These are phyloP conservation scores for Aspergillus coremiiformis DNA, from an alignment of 495 filamentous ascomycete genomes.

Conservation along the genomic window DNA sequence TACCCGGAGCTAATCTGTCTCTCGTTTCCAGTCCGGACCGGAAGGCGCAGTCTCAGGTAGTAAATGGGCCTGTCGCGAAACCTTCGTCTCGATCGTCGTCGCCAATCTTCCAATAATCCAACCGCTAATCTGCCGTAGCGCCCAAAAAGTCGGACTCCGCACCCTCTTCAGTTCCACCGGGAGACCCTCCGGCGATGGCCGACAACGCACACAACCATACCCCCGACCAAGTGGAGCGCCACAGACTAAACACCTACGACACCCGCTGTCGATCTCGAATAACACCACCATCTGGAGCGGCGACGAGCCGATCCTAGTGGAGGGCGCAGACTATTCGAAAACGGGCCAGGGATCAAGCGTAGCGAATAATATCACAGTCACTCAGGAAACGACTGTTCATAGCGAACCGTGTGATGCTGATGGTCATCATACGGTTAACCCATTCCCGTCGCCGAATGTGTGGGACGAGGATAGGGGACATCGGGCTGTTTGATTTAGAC, in stretches of 20 bases:
- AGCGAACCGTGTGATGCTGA: conserved; percentile 15
- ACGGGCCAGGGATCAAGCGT: background rate
- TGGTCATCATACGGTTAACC: background rate
- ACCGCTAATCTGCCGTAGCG: conserved; percentile 35
- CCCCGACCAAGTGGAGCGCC: conserved; percentile 15
- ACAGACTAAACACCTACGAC: background rate
- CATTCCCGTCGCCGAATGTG: background rate
- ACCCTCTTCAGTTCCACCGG: conserved; percentile 22
- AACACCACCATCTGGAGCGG: conserved; percentile 21
- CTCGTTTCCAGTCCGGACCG: conserved; percentile 9
- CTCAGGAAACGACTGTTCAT: conserved; percentile 25
- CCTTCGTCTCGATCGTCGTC: conserved; percentile 48
- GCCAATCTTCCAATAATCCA: conserved; percentile 52
- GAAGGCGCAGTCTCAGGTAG: conserved; percentile 39
- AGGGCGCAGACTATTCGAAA: background rate
- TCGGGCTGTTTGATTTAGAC: background rate
- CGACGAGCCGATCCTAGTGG: conserved; percentile 24
- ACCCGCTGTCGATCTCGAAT: background rate
- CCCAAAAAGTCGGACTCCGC: conserved; percentile 25
- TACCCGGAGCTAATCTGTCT: background rate
- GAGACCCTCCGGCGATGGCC: conserved; percentile 6
- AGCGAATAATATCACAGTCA: conserved; percentile 24
- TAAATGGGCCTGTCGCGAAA: conserved; percentile 52
- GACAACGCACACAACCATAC: conserved; percentile 7
- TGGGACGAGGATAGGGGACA: background rate